These are phyloP conservation scores for Aspergillus persii DNA, from an alignment of 2,329 filamentous ascomycete species.

Conservation along the genomic window DNA sequence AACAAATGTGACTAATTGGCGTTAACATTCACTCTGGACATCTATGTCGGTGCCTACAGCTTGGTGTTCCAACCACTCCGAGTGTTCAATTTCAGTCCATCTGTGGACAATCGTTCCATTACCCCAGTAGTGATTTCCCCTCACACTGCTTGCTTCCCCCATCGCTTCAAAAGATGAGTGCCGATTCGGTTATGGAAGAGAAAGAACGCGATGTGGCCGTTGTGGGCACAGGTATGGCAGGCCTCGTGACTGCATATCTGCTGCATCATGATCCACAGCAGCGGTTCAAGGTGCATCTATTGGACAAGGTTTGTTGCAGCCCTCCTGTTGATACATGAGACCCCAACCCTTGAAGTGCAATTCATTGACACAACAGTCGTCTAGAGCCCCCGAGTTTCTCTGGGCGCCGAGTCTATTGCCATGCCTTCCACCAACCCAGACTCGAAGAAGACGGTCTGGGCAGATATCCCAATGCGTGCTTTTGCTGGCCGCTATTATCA, in stretches of 20 bases:
- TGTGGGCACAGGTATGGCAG: slow-evolving; percentile 51
- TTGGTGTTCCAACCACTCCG: background rate
- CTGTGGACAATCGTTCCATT: background rate
- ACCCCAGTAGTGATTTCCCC: background rate
- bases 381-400: background rate
- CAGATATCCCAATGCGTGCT: slow-evolving; percentile 54
- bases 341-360: background rate
- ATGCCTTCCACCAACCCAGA: background rate
- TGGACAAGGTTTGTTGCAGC: slow-evolving; percentile 42
- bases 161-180: background rate
- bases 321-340: background rate
- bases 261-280: slow-evolving; percentile 40
- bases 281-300: slow-evolving; percentile 45
- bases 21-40: background rate
- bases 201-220: slow-evolving; percentile 37
- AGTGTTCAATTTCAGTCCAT: background rate
- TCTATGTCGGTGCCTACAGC: background rate
- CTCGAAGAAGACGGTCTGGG: slow-evolving; percentile 26
- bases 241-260: slow-evolving; percentile 47
- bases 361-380: background rate
- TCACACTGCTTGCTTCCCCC: background rate
- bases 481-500: slow-evolving; percentile 55
- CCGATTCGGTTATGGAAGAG: background rate
- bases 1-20: background rate
- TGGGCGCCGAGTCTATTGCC: background rate